These are phyloP conservation scores for Wallacemonas rigidus DNA, from an alignment of 208 protist species.

Conservation along the genomic window DNA sequence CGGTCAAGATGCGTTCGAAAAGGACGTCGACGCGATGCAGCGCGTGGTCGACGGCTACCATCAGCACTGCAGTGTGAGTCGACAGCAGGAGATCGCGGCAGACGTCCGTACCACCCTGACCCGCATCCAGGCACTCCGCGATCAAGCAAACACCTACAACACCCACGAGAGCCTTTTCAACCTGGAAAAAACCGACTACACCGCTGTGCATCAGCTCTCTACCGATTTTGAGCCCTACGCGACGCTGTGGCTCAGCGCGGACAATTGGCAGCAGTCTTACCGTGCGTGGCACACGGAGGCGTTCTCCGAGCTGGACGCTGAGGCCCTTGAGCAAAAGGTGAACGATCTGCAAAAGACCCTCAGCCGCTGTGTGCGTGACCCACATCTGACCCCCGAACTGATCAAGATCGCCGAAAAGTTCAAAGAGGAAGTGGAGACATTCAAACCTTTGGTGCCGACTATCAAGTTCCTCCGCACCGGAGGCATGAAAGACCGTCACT, in stretches of 20 bases:
- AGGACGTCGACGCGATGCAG: conserved; percentile 74
- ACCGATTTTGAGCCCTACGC: conserved; percentile 97
- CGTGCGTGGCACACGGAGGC: conserved; percentile 79
- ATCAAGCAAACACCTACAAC: conserved; percentile 93
- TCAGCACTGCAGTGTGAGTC: conserved; percentile 85
- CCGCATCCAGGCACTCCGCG: conserved; percentile 83
- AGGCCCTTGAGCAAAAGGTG: conserved; percentile 91
- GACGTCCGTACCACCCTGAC: conserved; percentile 87
- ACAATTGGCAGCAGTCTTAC: conserved; percentile 85
- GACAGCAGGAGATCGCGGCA: conserved; percentile 88
- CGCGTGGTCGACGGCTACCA: conserved; percentile 83
- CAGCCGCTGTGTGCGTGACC: conserved; percentile 76
- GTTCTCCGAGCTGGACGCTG: conserved; percentile 90
- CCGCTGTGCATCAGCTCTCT: conserved; percentile 77
- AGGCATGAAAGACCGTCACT: conserved; percentile 97
- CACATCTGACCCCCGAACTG: conserved; percentile 82
- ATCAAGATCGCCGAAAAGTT: conserved; percentile 89
- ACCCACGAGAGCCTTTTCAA: conserved; percentile 94
- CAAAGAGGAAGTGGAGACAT: conserved; percentile 92
- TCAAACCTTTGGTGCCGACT: conserved; percentile 95
- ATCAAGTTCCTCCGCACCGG: conserved; percentile 94
- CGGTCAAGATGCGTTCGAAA: conserved; percentile 84
- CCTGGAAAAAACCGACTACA: conserved; percentile 94
- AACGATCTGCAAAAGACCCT: conserved; percentile 81
- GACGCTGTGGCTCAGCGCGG: conserved; percentile 93